phyloP scores from a whole-genome alignment of 257 asterid genomes.

The Penstemon davidsonii region DNA sequence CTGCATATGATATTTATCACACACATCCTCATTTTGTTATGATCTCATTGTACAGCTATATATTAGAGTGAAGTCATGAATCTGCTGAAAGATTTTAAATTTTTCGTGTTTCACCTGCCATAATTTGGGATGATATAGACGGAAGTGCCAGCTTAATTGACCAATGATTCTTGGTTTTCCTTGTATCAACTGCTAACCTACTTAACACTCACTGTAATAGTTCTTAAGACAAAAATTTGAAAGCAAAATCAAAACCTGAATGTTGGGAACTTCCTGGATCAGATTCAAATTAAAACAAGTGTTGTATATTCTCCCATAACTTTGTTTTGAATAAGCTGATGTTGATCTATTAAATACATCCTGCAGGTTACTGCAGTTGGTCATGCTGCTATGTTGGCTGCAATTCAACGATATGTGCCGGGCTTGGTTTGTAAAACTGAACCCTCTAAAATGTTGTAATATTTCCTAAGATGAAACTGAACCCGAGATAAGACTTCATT shows the following conservation, averaged over 20 bases:
- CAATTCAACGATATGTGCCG: constrained; percentile 89
- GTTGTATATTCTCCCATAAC: constrained; percentile 21
- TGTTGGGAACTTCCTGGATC: neutral
- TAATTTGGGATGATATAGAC: neutral
- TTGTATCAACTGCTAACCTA: neutral
- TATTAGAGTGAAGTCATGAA: neutral
- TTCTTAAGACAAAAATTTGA: neutral
- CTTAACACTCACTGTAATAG: too few relatives aligned
- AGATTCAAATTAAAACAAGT: neutral
- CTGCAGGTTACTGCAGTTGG: constrained; percentile 97
- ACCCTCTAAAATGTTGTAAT: constrained; percentile 11
- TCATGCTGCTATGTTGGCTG: constrained; percentile 97
- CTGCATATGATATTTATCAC: neutral
- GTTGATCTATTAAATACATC: constrained; percentile 16
- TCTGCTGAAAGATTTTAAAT: neutral
- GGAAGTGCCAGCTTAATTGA: neutral
- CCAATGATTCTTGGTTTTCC: neutral
- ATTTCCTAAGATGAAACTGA: constrained; percentile 5
- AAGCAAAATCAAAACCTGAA: neutral
- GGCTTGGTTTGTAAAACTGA: constrained; percentile 56
- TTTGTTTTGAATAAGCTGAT: constrained; percentile 27
- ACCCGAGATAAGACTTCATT: constrained; percentile 24
- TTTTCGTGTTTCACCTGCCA: too few relatives aligned
- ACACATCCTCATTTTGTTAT: too few relatives aligned
- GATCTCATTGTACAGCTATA: too few relatives aligned